Evolutionary conservation across 2,329 filamentous ascomycete species (phyloP).

Genomic region (Didymella arachidicola): DNA sequence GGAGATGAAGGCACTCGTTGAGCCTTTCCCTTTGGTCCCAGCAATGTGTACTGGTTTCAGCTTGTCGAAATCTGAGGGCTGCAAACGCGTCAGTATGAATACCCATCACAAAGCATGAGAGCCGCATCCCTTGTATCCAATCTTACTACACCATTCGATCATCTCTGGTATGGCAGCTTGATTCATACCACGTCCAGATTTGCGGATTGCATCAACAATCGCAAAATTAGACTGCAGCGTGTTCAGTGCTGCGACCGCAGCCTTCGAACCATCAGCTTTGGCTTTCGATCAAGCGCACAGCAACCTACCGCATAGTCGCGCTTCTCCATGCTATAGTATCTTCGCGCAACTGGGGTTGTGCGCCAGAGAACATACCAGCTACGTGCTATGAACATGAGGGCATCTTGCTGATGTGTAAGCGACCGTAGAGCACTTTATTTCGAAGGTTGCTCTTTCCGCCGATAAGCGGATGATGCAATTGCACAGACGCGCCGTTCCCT

Average conservation of each 20-base stretch:
- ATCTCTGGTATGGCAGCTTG: constrained; percentile 81
- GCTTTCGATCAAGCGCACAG: background rate
- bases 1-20: constrained; percentile 83
- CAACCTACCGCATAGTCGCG: constrained; percentile 47
- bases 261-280: constrained; percentile 52
- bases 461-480: constrained; percentile 38
- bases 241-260: constrained; percentile 77
- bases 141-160: constrained; percentile 75
- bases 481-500: constrained; percentile 24
- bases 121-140: constrained; percentile 74
- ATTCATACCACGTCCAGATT: constrained; percentile 77
- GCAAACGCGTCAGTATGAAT: constrained; percentile 13
- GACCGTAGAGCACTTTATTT: constrained; percentile 26
- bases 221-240: constrained; percentile 81
- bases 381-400: constrained; percentile 42
- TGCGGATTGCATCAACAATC: constrained; percentile 77
- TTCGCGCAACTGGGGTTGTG: constrained; percentile 22
- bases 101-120: constrained; percentile 16
- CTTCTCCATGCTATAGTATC: constrained; percentile 40
- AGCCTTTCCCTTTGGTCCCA: constrained; percentile 94
- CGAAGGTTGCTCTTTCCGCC: constrained; percentile 18
- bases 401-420: constrained; percentile 31
- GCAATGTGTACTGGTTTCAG: constrained; percentile 81
- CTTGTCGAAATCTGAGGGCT: constrained; percentile 68
- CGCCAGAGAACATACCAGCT: constrained; percentile 30